Conservation (phyloP, 345 rosid genomes). For the Dimocarpus longan region DNA sequence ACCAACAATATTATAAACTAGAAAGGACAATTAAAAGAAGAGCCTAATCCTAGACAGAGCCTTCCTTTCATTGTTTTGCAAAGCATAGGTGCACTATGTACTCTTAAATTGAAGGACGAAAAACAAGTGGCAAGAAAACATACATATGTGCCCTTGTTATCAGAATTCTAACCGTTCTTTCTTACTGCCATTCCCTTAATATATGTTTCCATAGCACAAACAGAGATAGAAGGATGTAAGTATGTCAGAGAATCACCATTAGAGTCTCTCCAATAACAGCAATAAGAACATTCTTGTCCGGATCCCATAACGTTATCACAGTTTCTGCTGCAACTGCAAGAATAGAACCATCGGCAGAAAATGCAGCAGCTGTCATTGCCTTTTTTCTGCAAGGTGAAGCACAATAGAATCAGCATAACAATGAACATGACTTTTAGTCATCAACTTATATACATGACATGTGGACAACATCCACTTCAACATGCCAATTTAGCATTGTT, state of each 20-base stretch:
- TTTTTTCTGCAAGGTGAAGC: slow-evolving; percentile 56
- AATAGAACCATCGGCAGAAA: slow-evolving; percentile 94
- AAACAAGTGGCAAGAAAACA: neutral
- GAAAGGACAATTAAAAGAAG: neutral
- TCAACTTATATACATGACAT: neutral
- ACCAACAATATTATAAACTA: neutral
- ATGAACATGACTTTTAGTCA: neutral
- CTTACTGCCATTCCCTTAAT: neutral
- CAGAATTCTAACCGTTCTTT: slow-evolving; percentile 2
- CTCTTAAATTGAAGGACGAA: neutral
- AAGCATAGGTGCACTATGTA: neutral
- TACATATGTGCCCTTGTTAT: neutral
- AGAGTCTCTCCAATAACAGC: slow-evolving; percentile 75
- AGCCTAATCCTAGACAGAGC: neutral
- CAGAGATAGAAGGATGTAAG: neutral
- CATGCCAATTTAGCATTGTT: neutral
- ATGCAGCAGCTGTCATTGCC: slow-evolving; percentile 92
- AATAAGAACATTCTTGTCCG: slow-evolving; percentile 71
- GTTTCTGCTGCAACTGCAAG: slow-evolving; percentile 96
- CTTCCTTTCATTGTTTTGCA: neutral
- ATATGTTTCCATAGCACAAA: neutral
- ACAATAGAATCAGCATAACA: slow-evolving; percentile 18
- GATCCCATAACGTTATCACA: slow-evolving; percentile 89
- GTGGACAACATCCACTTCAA: neutral
- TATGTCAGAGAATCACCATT: slow-evolving; percentile 42